These are phyloP conservation scores for Ensete ventricosum DNA, from an alignment of 176 grass and related monocot genomes.

Conservation along the genomic window DNA sequence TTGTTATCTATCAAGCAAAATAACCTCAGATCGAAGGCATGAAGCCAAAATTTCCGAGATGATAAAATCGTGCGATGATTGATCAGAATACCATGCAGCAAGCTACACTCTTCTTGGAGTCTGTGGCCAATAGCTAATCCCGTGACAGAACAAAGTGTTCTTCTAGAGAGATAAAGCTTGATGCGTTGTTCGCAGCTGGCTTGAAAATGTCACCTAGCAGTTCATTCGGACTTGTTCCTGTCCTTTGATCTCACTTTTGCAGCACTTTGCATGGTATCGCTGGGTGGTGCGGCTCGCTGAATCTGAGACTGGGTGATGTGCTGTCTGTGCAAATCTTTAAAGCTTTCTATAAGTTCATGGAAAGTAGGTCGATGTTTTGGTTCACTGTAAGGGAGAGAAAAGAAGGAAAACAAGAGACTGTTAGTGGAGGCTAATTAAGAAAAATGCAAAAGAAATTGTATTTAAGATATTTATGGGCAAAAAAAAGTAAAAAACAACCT, in stretches of 20 bases:
- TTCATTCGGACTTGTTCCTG: neutral
- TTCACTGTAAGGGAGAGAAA: constrained; percentile 39
- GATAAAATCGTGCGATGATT: neutral
- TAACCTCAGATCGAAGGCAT: neutral
- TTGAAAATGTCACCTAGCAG: neutral
- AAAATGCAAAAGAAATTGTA: neutral
- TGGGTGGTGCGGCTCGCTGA: constrained; percentile 34
- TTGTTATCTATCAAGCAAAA: too few species aligned
- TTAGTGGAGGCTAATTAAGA: neutral
- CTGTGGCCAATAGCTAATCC: neutral
- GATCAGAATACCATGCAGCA: neutral
- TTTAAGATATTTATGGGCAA: neutral
- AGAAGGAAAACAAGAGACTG: neutral
- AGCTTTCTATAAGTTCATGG: constrained; percentile 66
- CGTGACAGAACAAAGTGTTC: neutral
- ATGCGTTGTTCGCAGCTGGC: neutral
- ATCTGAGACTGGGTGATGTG: constrained; percentile 39
- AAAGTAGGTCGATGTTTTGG: constrained; percentile 57
- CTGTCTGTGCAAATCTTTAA: constrained; percentile 60
- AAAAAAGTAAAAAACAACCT: constrained; percentile 27
- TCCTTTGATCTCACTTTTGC: constrained; percentile 40
- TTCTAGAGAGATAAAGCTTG: neutral
- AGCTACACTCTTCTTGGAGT: neutral
- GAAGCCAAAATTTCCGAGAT: neutral
- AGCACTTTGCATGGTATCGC: constrained; percentile 11